Conservation (phyloP, 208 protist genomes). For the Trypanosoma vivax region DNA sequence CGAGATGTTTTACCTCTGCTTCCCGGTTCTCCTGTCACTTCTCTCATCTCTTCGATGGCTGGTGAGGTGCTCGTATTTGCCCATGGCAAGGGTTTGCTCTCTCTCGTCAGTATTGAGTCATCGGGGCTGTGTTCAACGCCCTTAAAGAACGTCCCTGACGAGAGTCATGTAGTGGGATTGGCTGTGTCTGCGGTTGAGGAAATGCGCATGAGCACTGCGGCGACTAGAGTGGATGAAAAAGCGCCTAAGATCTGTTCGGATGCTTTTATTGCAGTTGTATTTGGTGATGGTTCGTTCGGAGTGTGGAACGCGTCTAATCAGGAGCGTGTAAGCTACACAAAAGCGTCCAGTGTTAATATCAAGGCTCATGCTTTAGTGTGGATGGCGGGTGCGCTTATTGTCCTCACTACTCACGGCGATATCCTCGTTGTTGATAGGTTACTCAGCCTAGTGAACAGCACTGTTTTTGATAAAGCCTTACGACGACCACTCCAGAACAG, state of each 20-base stretch:
- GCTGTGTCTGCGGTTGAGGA: slow-evolving; percentile 10
- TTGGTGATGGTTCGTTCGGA: slow-evolving; percentile 29
- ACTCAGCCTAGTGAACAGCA: slow-evolving; percentile 58
- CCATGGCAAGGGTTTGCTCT: slow-evolving; percentile 27
- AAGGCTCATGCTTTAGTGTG: slow-evolving; percentile 29
- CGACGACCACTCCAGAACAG: slow-evolving; percentile 62
- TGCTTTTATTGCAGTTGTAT: slow-evolving; percentile 13
- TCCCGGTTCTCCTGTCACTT: slow-evolving; percentile 18
- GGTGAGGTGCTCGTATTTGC: slow-evolving; percentile 33
- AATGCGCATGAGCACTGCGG: background rate
- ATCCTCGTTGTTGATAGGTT: slow-evolving; percentile 47
- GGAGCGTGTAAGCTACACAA: slow-evolving; percentile 40
- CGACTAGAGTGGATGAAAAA: too few species aligned
- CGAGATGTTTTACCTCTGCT: slow-evolving; percentile 50
- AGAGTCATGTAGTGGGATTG: background rate
- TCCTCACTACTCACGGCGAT: slow-evolving; percentile 43
- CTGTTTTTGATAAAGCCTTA: slow-evolving; percentile 39
- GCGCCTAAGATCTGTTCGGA: too few species aligned
- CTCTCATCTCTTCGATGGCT: slow-evolving; percentile 28
- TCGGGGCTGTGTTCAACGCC: slow-evolving; percentile 1
- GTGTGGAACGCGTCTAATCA: slow-evolving; percentile 54
- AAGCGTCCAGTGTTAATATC: slow-evolving; percentile 17
- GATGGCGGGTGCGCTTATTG: slow-evolving; percentile 34
- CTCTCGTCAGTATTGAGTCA: slow-evolving; percentile 1
- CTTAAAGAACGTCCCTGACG: slow-evolving; percentile 13